These are phyloP conservation scores for Fraxinus baroniana DNA, from an alignment of 305 asterid species.

Conservation along the genomic window DNA sequence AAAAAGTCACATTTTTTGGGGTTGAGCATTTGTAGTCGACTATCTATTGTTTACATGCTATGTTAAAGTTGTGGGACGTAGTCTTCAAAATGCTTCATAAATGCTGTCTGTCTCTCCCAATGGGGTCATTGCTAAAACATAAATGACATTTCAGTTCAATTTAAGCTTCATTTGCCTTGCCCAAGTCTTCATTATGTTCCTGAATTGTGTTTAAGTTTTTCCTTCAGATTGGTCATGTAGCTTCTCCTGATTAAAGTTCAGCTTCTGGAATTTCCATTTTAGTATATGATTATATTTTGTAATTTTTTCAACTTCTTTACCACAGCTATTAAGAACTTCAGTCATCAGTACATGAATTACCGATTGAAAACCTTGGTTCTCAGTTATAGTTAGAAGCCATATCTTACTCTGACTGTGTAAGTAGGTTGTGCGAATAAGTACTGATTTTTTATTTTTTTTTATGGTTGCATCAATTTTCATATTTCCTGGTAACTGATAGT, in stretches of 20 bases:
- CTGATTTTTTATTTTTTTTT: background rate
- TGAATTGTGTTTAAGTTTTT: background rate
- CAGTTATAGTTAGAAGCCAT: slow-evolving; percentile 11
- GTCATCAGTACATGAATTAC: background rate
- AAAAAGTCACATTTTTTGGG: background rate
- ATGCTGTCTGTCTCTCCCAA: background rate
- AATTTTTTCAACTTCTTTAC: slow-evolving; percentile 12
- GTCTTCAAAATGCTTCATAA: background rate
- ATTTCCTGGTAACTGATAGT: background rate
- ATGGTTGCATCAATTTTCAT: background rate
- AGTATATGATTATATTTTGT: background rate
- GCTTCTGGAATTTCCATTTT: background rate
- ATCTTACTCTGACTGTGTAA: slow-evolving; percentile 4
- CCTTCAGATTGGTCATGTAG: background rate
- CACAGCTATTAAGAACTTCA: background rate
- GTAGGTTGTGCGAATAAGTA: background rate
- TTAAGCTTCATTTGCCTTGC: background rate
- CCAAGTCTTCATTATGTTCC: background rate
- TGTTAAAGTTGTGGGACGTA: background rate
- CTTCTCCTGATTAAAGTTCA: background rate
- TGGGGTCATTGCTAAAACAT: background rate
- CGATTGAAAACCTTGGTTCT: background rate
- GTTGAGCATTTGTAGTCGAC: background rate
- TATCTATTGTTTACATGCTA: background rate
- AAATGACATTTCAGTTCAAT: background rate